Base-by-base conservation (phyloP, 2,329 filamentous ascomycete species). In the Cordyceps cateniannulata region DNA sequence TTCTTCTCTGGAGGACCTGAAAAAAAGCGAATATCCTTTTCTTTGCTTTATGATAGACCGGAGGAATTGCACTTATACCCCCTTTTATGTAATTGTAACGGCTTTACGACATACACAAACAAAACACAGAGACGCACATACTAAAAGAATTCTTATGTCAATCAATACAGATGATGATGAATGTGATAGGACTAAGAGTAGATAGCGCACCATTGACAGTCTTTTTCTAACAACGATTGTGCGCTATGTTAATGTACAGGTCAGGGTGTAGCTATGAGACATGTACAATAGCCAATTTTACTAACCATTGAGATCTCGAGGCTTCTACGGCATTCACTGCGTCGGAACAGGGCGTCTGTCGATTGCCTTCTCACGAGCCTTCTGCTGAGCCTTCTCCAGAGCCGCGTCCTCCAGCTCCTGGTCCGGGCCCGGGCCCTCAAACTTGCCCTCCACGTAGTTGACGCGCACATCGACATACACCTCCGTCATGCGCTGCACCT, bases 81-180 rank as follows among this genome's bases (percentile, higher is more conserved):
- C 62, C 56, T 49, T 62, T 60, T 57, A 63, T 69, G 65, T 69
- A 67, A 64, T 69, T 66, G 59, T 68, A 66, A 68, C 62, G 66
- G 62, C 56, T 67, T 65, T 62, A 66, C 63, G 62, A 65, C 63
- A 62, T 29, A 51, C 52, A 55, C 44, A 47, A 40, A 29, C 25
- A 61, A 24, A 32, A 59, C 22, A 51, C 29, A 45, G 32, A 59
- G n/a, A 29, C 20, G 38, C 32, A 49, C 25, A 44, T 42, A 44
- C 22, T 5, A 18, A 29, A 50, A 42, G 18, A 49, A 27, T 20
- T 12, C 16, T 16, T 27, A 27, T 25, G 24, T 3, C 25, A 20
- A 38, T 6, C 6, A 22, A 38, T 38, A 38, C 14, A 40, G 4
- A 40, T 40, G 20, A n/a, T 49, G 22, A 25, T n/a, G 14, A 2